Percentiles rank a stretch among this genome's conserved stretches.
Conservation (phyloP, 2,329 filamentous ascomycete species). For the Escovopsis weberi region DNA sequence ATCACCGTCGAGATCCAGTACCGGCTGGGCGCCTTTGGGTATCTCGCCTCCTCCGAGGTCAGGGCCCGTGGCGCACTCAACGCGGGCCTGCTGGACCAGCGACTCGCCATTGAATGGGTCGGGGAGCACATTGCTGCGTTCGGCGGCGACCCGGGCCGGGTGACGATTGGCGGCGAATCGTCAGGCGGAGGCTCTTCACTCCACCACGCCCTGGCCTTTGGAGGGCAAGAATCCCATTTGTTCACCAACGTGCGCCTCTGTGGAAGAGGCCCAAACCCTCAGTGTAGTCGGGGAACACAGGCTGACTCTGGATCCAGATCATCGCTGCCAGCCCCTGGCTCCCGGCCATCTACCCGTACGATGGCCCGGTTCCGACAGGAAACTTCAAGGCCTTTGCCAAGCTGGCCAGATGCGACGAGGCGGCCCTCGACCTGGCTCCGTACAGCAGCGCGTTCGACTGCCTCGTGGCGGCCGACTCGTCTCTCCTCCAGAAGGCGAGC, state of each 20-base stretch:
- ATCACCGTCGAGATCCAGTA: slow-evolving; percentile 25
- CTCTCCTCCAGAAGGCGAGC: slow-evolving; percentile 21
- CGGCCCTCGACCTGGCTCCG: background rate
- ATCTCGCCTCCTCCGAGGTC: slow-evolving; percentile 28
- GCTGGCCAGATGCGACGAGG: slow-evolving; percentile 16
- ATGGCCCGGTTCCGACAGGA: slow-evolving; percentile 15
- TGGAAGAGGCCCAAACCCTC: no score
- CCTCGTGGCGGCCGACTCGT: slow-evolving; percentile 18
- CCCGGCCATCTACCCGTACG: slow-evolving; percentile 34
- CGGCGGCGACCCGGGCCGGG: slow-evolving; percentile 35
- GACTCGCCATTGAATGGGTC: slow-evolving; percentile 37
- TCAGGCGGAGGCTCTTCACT: slow-evolving; percentile 37
- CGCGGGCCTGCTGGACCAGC: slow-evolving; percentile 35
- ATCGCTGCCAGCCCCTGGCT: slow-evolving; percentile 32
- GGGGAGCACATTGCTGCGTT: slow-evolving; percentile 35
- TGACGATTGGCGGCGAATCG: slow-evolving; percentile 39
- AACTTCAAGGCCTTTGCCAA: slow-evolving; percentile 20
- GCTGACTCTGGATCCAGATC: slow-evolving; percentile 2
- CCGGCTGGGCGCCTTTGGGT: slow-evolving; percentile 28
- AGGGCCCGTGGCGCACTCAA: slow-evolving; percentile 25
- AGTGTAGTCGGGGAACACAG: background rate
- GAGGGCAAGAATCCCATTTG: slow-evolving; percentile 25
- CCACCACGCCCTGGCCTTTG: slow-evolving; percentile 32
- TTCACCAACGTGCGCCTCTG: slow-evolving; percentile 25
- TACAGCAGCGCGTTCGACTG: slow-evolving; percentile 19